phyloP scores from a whole-genome alignment of 2,329 filamentous ascomycete genomes.

The Orbilia brochopaga region DNA sequence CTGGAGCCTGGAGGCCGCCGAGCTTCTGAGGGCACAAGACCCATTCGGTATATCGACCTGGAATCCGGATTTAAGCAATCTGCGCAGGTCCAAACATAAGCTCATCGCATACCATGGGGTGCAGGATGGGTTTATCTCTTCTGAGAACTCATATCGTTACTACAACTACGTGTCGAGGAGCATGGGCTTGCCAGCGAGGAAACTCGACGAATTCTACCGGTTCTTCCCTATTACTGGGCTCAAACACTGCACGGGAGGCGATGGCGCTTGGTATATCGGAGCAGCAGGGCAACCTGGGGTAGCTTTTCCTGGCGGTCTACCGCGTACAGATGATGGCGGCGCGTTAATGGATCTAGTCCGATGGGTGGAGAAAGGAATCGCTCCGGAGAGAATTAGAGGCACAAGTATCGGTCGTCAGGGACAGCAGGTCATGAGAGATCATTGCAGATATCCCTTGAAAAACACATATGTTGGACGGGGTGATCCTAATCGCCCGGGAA shows the following conservation, averaged over 20 bases:
- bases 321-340: neutral
- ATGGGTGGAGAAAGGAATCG: constrained; percentile 61
- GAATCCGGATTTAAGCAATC: constrained; percentile 58
- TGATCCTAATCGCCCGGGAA: neutral
- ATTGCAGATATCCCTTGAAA: constrained; percentile 14
- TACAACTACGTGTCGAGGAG: constrained; percentile 7
- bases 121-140: neutral
- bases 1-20: constrained; percentile 58
- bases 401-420: constrained; percentile 1
- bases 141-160: constrained; percentile 11
- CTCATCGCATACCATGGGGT: constrained; percentile 62
- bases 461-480: constrained; percentile 4
- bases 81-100: constrained; percentile 59
- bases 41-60: constrained; percentile 59
- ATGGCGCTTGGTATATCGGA: constrained; percentile 42
- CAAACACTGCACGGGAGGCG: constrained; percentile 56
- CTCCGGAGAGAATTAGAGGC: constrained; percentile 55
- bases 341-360: constrained; percentile 60
- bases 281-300: neutral
- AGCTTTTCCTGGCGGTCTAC: constrained; percentile 4
- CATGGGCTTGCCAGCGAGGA: neutral
- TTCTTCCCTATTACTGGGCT: constrained; percentile 56
- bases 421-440: neutral
- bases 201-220: constrained; percentile 56
- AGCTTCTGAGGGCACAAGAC: constrained; percentile 53